Evolutionary conservation across 2,329 filamentous ascomycete species (phyloP).

Genomic region (Magnaporthiopsis incrustans): DNA sequence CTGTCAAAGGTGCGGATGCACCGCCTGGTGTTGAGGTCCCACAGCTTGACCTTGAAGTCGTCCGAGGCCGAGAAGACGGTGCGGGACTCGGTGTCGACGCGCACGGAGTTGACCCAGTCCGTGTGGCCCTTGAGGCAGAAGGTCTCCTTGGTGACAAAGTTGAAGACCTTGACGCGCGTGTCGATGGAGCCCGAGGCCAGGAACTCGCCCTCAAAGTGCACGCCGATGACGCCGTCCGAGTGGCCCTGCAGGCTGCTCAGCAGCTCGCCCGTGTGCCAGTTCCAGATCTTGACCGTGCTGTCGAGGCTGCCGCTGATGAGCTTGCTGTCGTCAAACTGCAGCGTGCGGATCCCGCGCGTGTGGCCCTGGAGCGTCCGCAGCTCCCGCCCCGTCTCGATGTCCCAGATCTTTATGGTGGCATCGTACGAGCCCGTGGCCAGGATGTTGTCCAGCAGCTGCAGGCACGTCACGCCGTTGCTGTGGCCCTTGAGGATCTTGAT

Average conservation of each 20-base stretch:
- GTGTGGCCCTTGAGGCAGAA: constrained; percentile 75
- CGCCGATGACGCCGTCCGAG: constrained; percentile 70
- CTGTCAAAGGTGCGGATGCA: constrained; percentile 75
- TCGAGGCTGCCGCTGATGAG: constrained; percentile 88
- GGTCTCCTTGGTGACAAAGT: constrained; percentile 75
- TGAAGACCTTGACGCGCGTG: constrained; percentile 84
- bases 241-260: constrained; percentile 76
- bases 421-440: constrained; percentile 95
- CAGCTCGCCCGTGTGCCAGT: constrained; percentile 86
- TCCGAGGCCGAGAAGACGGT: constrained; percentile 92
- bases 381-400: constrained; percentile 80
- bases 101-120: constrained; percentile 96
- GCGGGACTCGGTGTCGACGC: constrained; percentile 70
- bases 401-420: constrained; percentile 91
- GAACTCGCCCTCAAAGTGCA: constrained; percentile 79
- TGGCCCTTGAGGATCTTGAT: constrained; percentile 79
- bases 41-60: constrained; percentile 77
- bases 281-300: constrained; percentile 86
- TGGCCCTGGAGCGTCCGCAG: constrained; percentile 81
- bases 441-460: constrained; percentile 71
- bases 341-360: constrained; percentile 70
- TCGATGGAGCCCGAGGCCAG: constrained; percentile 87
- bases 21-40: constrained; percentile 61
- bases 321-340: constrained; percentile 90
- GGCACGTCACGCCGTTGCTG: constrained; percentile 69